These are phyloP conservation scores for Melocanna baccifera DNA, from an alignment of 176 grass and related monocot species.

Conservation along the genomic window DNA sequence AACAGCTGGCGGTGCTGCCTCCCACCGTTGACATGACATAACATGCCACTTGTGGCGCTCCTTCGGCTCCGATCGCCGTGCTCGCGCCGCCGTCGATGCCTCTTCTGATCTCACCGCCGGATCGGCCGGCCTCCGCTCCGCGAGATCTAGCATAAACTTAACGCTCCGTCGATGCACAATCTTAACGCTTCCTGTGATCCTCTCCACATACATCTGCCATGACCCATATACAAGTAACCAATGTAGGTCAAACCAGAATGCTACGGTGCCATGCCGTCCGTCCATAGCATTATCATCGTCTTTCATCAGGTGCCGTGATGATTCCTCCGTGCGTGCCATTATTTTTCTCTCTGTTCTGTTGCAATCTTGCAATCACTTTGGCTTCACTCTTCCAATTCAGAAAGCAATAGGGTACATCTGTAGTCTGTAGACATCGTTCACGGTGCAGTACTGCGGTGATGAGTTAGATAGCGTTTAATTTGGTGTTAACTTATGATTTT, in stretches of 20 bases:
- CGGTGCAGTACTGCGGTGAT: background rate
- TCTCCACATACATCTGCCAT: background rate
- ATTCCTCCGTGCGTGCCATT: background rate
- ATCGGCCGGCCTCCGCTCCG: background rate
- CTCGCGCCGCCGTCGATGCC: background rate
- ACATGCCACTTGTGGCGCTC: background rate
- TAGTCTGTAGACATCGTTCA: background rate
- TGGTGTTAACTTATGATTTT: too few relatives aligned
- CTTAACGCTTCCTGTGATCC: background rate
- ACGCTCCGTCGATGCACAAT: too few relatives aligned
- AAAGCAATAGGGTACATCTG: conserved; percentile 2
- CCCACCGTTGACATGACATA: background rate
- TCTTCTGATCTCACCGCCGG: background rate
- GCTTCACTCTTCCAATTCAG: conserved; percentile 25
- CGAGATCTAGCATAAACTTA: background rate
- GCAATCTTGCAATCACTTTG: conserved; percentile 15
- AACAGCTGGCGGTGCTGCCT: conserved; percentile 11
- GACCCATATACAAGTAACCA: too few relatives aligned
- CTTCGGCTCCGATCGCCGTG: background rate
- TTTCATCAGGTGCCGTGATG: background rate
- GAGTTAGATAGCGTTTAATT: too few relatives aligned
- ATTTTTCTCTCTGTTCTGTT: background rate
- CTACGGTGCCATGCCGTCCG: background rate
- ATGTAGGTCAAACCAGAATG: background rate
- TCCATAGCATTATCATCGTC: background rate